A percentile compares a stretch with the other conserved stretches of the same genome.
Evolutionary conservation across 176 grass and related monocot species (phyloP).

Genomic region (Elaeis guineensis): DNA sequence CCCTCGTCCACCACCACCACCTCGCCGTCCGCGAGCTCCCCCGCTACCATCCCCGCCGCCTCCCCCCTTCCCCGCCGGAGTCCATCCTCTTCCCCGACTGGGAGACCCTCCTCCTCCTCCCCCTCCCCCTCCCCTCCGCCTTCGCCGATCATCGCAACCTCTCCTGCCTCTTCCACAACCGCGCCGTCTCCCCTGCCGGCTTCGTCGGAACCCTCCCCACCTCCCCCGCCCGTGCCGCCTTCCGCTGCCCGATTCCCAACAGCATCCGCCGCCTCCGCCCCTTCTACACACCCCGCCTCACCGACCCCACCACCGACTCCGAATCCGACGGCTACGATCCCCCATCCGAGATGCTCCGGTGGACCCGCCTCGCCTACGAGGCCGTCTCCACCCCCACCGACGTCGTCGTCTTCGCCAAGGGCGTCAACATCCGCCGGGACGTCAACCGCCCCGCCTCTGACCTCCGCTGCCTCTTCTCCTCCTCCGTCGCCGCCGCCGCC

Average conservation of each 20-base stretch:
- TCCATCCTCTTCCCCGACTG: conserved; percentile 52
- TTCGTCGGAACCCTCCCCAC: conserved; percentile 1
- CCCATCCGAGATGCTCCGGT: conserved; percentile 28
- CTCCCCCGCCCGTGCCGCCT: conserved; percentile 6
- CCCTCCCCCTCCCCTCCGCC: conserved; percentile 16
- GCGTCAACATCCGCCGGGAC: conserved; percentile 40
- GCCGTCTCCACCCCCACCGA: conserved; percentile 26
- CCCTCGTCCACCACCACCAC: too few relatives aligned
- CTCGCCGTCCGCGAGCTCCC: not conserved
- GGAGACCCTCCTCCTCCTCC: conserved; percentile 50
- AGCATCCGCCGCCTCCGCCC: conserved; percentile 19
- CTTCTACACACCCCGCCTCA: conserved; percentile 35
- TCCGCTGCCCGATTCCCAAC: conserved; percentile 37
- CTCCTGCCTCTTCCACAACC: conserved; percentile 36
- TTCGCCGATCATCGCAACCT: not conserved
- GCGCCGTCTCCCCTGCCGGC: conserved; percentile 29
- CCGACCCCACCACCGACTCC: not conserved
- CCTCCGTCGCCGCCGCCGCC: not conserved
- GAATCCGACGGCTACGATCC: not conserved
- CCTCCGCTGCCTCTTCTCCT: conserved; percentile 34
- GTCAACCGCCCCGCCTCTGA: conserved; percentile 24
- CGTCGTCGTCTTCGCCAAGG: conserved; percentile 56
- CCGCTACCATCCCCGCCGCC: not conserved
- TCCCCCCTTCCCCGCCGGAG: not conserved
- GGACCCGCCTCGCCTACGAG: conserved; percentile 51